Base-by-base conservation (phyloP, 2,329 filamentous ascomycete species). In the Penicillium vulpinum region DNA sequence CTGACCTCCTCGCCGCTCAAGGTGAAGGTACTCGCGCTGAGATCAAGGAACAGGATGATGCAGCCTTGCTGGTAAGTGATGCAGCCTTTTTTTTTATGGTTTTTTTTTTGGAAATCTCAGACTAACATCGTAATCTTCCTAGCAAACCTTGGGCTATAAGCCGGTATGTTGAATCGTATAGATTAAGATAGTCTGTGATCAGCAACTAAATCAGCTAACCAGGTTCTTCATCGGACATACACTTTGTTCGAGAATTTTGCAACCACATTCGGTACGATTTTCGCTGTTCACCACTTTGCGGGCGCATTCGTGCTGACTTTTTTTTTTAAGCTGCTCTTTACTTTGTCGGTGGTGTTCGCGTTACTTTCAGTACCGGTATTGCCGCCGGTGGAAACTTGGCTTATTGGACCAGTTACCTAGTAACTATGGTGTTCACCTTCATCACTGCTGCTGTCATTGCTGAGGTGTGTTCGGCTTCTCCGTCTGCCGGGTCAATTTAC, bases 281-380 rank as follows among this genome's bases (percentile, higher is more conserved):
- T 16, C 13, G 29, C 22, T n/a, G 13, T 24, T 24, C 5, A 13
- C 11, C 21, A 16, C 2, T 31, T n/a, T 18, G 6, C 24, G 15
- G 8, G 6, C 22, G 31, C 9, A 46, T 44, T 21, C 9, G 13
- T 45, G 13, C 48, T 56, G 40, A 56, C 49, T 11, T 18, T 38
- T 5, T 0, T 31, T 46, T 38, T n/a, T n/a, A n/a, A 85, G 83
- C 84, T 59, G 84, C 84, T 1, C 73, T 86, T 2, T 86, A 85
- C 70, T 85, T 85, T 56, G 79, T 86, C 43, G 84, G 84, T 29
- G 84, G 81, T 57, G 81, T 85, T 38, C 79, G 83, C 39, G 82
- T 84, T 2, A 85, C 83, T 0, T 86, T 84, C 66, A 84, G 81
- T n/a, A 86, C 83, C 11, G 84, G 84, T 59, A 84, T 86, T 36